A percentile compares a stretch with the other conserved stretches of the same genome.
Conservation (phyloP, 192 early-diverging fungal species). For the Backusella liffmaniae region DNA sequence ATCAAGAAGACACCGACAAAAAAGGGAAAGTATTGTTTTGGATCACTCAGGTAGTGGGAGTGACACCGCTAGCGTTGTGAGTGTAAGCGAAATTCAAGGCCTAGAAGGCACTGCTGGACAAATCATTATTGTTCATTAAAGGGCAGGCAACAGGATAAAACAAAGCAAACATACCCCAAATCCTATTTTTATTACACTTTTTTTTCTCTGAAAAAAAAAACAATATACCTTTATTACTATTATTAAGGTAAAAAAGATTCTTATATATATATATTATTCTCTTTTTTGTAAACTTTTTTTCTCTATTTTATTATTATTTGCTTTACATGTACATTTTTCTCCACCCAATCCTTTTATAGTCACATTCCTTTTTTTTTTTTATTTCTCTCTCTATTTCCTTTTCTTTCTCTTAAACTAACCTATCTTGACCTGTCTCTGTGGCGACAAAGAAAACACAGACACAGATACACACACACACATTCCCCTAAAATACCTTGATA, state of each 20-base stretch:
- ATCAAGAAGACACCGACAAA: slow-evolving; percentile 10
- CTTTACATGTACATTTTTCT: slow-evolving; percentile 8
- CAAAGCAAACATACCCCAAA: slow-evolving; percentile 2
- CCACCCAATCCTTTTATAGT: background rate
- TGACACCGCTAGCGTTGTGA: slow-evolving; percentile 35
- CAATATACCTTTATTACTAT: background rate
- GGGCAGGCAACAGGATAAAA: background rate
- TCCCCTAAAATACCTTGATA: background rate
- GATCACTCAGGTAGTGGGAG: slow-evolving; percentile 37
- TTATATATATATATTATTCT: slow-evolving; percentile 5
- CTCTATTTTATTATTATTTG: slow-evolving; percentile 2
- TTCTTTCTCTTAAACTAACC: background rate
- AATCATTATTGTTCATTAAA: slow-evolving; percentile 37
- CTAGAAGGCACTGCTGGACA: slow-evolving; percentile 28
- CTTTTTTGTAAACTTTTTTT: background rate
- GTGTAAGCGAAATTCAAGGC: slow-evolving; percentile 35
- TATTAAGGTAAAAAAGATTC: background rate
- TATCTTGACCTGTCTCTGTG: background rate
- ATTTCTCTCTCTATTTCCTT: background rate
- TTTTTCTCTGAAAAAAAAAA: background rate
- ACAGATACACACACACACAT: background rate
- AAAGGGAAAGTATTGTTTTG: slow-evolving; percentile 35
- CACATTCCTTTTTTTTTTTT: slow-evolving; percentile 9
- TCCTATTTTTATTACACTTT: background rate
- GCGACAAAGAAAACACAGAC: background rate